Evolutionary conservation across 306 rosid genomes (phyloP).

Genomic region (Begonia masoniana): DNA sequence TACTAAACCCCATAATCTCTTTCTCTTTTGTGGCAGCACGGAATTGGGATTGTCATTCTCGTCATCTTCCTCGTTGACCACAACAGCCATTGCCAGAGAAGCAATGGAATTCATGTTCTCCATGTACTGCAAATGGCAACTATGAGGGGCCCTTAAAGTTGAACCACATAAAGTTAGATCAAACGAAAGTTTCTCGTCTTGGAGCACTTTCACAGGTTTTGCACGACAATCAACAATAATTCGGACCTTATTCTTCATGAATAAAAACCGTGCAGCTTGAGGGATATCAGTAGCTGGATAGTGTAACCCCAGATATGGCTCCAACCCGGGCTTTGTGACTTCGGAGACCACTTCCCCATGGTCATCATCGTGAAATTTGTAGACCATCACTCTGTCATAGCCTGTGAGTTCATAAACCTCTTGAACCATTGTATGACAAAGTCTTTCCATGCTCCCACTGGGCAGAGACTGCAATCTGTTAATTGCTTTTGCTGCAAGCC

Average conservation of each 20-base stretch:
- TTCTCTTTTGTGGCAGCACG: constrained; percentile 62
- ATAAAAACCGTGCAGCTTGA: constrained; percentile 83
- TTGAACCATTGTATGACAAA: constrained; percentile 90
- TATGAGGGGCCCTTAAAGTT: constrained; percentile 83
- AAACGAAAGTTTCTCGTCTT: constrained; percentile 62
- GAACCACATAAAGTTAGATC: constrained; percentile 90
- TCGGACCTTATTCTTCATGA: constrained; percentile 83
- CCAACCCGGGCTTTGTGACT: constrained; percentile 64
- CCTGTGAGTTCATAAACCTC: constrained; percentile 95
- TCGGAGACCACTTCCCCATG: constrained; percentile 93
- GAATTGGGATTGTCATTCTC: constrained; percentile 46
- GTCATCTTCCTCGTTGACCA: constrained; percentile 80
- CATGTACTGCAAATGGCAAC: constrained; percentile 84
- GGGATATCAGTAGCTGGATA: constrained; percentile 96
- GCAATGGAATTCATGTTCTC: constrained; percentile 80
- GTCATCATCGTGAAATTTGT: constrained; percentile 94
- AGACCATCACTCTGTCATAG: constrained; percentile 98
- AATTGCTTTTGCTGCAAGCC: constrained; percentile 93
- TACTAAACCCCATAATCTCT: constrained; percentile 89
- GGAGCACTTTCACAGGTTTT: constrained; percentile 58
- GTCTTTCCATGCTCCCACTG: constrained; percentile 82
- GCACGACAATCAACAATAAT: constrained; percentile 94
- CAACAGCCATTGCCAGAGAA: constrained; percentile 87
- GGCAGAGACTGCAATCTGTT: constrained; percentile 73
- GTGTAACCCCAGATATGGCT: constrained; percentile 84